These are phyloP conservation scores for Pythium folliculosum DNA, from an alignment of 352 stramenopile genomes.

Conservation along the genomic window DNA sequence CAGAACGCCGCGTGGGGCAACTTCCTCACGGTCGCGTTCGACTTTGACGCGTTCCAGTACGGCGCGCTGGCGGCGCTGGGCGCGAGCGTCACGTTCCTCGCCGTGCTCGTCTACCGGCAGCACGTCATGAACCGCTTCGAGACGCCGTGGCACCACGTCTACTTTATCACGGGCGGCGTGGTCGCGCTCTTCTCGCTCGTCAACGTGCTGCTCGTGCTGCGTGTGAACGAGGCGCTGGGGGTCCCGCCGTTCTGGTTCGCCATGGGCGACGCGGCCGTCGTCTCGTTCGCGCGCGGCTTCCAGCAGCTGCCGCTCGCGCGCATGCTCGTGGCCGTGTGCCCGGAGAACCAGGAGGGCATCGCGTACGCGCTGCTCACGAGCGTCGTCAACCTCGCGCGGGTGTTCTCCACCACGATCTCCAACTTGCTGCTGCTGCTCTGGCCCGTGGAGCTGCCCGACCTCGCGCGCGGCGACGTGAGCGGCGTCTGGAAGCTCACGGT, in stretches of 20 bases:
- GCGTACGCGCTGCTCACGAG: constrained; percentile 79
- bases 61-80: constrained; percentile 67
- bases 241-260: constrained; percentile 79
- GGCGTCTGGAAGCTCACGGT: constrained; percentile 83
- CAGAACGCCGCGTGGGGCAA: constrained; percentile 84
- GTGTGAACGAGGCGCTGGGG: constrained; percentile 59
- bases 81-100: constrained; percentile 63
- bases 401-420: constrained; percentile 70
- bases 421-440: constrained; percentile 78
- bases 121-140: constrained; percentile 45
- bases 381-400: constrained; percentile 70
- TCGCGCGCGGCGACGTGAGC: constrained; percentile 49
- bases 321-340: constrained; percentile 79
- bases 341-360: constrained; percentile 70
- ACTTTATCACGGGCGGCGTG: constrained; percentile 60
- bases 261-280: constrained; percentile 61
- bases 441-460: constrained; percentile 68
- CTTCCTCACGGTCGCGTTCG: constrained; percentile 69
- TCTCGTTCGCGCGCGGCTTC: constrained; percentile 74
- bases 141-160: constrained; percentile 64
- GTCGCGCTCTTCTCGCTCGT: constrained; percentile 65
- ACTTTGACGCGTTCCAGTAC: constrained; percentile 80
- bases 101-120: constrained; percentile 57
- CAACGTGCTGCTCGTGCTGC: constrained; percentile 70
- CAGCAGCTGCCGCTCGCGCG: constrained; percentile 77